Conservation (phyloP, 345 rosid species). For the Sonneratia alba region DNA sequence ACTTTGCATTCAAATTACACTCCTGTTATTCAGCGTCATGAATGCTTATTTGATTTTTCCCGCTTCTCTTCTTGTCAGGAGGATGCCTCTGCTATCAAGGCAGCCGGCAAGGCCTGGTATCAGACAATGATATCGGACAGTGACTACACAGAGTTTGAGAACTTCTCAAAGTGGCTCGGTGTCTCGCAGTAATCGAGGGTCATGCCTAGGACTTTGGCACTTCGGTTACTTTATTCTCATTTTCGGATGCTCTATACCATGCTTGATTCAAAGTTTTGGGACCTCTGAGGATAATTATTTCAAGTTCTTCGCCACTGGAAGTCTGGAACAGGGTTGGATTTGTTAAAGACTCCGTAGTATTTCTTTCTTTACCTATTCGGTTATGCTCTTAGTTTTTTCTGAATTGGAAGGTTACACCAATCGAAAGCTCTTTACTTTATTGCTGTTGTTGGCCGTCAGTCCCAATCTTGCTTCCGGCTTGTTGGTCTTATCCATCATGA, state of each 20-base stretch:
- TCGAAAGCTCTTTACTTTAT: no score
- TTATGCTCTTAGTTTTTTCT: not conserved
- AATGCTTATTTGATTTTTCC: not conserved
- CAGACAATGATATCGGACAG: conserved; percentile 86
- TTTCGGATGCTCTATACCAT: not conserved
- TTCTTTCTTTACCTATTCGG: not conserved
- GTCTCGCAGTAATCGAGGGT: conserved; percentile 24
- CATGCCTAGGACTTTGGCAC: not conserved
- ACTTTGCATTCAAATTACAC: not conserved
- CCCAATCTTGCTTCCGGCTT: no score
- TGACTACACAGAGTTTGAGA: conserved; percentile 69
- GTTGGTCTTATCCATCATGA: no score
- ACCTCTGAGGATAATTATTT: not conserved
- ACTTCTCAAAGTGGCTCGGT: conserved; percentile 43
- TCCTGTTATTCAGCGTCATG: not conserved
- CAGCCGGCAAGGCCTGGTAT: conserved; percentile 94
- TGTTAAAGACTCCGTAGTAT: not conserved
- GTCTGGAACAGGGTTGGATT: not conserved
- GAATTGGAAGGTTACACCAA: not conserved
- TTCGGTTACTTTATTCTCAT: not conserved
- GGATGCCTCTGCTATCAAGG: conserved; percentile 58
- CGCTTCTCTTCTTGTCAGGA: conserved; percentile 33
- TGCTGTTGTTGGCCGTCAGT: no score
- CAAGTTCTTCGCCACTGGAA: not conserved
- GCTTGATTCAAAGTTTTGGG: conserved; percentile 3